phyloP scores from a whole-genome alignment of 139 green algal species.

The Pleodorina starrii region DNA sequence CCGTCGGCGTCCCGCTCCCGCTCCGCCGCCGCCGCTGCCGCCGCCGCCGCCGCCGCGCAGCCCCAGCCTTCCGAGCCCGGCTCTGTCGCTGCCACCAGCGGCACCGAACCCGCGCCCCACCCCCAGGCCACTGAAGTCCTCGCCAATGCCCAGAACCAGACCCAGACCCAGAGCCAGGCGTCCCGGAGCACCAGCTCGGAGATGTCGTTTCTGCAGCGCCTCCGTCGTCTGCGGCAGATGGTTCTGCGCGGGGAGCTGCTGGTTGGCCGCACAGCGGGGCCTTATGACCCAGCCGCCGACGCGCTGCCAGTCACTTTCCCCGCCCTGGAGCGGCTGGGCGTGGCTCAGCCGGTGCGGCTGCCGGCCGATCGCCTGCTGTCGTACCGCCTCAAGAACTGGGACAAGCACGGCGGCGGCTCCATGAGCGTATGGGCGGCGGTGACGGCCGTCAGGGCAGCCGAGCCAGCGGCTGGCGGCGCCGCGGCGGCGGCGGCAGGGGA shows the following conservation, averaged over 20 bases:
- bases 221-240: not conserved
- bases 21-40: too few species aligned
- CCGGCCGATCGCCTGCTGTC: not conserved
- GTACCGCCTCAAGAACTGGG: not conserved
- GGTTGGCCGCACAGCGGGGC: not conserved
- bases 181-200: not conserved
- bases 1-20: not conserved
- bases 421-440: not conserved
- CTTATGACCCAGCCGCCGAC: not conserved
- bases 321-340: not conserved
- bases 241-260: not conserved
- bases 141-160: too few species aligned
- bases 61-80: too few species aligned
- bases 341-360: not conserved
- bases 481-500: not conserved
- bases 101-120: too few species aligned
- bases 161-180: too few species aligned
- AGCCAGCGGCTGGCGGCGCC: not conserved
- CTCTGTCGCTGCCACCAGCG: too few species aligned
- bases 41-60: not conserved
- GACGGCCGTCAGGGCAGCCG: not conserved
- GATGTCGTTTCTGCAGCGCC: not conserved
- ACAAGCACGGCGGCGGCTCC: not conserved
- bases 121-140: too few species aligned
- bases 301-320: not conserved